These are phyloP conservation scores for Penicillium longicatenatum DNA, from an alignment of 495 filamentous ascomycete genomes.

Conservation along the genomic window DNA sequence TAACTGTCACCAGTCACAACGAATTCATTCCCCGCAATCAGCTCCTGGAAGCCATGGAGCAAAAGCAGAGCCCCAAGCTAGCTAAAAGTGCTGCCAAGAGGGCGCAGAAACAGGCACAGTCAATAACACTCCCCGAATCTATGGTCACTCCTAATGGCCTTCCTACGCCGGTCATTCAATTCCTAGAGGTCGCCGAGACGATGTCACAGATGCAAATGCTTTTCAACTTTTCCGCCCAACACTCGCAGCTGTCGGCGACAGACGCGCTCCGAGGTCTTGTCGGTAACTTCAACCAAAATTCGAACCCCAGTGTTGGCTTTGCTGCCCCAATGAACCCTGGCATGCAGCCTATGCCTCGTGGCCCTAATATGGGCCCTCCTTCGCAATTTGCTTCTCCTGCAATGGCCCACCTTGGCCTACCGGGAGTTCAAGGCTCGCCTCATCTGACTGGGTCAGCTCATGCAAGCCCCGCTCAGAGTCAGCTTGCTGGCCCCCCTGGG, in stretches of 20 bases:
- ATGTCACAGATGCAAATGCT: conserved; percentile 73
- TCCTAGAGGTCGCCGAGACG: conserved; percentile 75
- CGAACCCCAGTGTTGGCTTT: conserved; percentile 35
- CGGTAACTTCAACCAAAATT: conserved; percentile 34
- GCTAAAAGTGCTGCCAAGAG: conserved; percentile 60
- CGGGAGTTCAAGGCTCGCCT: conserved; percentile 45
- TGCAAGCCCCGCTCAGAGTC: conserved; percentile 48
- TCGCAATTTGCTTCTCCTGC: conserved; percentile 56
- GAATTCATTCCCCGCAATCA: conserved; percentile 67
- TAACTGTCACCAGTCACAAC: conserved; percentile 61
- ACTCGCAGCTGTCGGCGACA: conserved; percentile 60
- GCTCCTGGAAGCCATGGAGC: conserved; percentile 56
- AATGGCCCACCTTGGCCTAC: conserved; percentile 51
- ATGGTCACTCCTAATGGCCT: conserved; percentile 65
- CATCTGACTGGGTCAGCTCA: conserved; percentile 49
- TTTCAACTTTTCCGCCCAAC: conserved; percentile 60
- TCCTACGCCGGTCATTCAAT: conserved; percentile 57
- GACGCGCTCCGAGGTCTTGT: conserved; percentile 65
- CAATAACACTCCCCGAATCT: conserved; percentile 63
- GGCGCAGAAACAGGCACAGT: conserved; percentile 54
- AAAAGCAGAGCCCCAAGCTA: conserved; percentile 68
- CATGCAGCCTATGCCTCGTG: conserved; percentile 40
- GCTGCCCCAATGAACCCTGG: conserved; percentile 41
- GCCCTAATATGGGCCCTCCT: conserved; percentile 38
- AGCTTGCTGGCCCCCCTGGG: conserved; percentile 46